Conservation (phyloP, 192 early-diverging fungal genomes). For the Linnemannia exigua region DNA sequence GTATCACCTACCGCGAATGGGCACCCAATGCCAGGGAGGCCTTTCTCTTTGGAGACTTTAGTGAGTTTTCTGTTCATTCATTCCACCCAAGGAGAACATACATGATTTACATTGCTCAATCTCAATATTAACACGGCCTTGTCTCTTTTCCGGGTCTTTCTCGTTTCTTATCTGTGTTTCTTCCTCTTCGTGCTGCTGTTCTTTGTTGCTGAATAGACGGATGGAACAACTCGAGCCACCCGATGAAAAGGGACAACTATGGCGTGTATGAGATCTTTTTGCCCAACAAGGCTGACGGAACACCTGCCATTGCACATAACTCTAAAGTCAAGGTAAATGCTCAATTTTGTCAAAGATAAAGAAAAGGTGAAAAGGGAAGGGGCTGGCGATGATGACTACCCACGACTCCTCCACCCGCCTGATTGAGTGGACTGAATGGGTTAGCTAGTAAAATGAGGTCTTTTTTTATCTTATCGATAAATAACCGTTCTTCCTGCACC, state of each 20-base stretch:
- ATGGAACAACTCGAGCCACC: constrained; percentile 84
- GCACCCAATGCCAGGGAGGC: constrained; percentile 88
- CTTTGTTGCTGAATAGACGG: constrained; percentile 65
- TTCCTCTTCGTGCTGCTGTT: background rate
- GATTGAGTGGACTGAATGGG: background rate
- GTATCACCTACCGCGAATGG: constrained; percentile 93
- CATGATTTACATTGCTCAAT: background rate
- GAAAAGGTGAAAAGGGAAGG: background rate
- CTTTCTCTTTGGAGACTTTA: constrained; percentile 96
- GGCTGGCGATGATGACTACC: background rate
- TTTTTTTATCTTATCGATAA: constrained; percentile 1
- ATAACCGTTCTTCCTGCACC: background rate
- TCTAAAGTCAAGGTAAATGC: constrained; percentile 85
- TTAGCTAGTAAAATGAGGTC: background rate
- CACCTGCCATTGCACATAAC: constrained; percentile 83
- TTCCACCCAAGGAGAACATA: background rate
- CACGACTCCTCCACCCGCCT: background rate
- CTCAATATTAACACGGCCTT: background rate
- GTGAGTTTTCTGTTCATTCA: constrained; percentile 58
- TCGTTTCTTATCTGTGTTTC: background rate
- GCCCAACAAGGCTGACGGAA: constrained; percentile 72
- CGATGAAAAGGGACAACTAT: constrained; percentile 85
- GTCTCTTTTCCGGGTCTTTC: background rate
- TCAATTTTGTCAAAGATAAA: background rate
- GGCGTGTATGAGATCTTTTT: constrained; percentile 88